Conservation (phyloP, 2,329 filamentous ascomycete species). For the Apiospora koreana region DNA sequence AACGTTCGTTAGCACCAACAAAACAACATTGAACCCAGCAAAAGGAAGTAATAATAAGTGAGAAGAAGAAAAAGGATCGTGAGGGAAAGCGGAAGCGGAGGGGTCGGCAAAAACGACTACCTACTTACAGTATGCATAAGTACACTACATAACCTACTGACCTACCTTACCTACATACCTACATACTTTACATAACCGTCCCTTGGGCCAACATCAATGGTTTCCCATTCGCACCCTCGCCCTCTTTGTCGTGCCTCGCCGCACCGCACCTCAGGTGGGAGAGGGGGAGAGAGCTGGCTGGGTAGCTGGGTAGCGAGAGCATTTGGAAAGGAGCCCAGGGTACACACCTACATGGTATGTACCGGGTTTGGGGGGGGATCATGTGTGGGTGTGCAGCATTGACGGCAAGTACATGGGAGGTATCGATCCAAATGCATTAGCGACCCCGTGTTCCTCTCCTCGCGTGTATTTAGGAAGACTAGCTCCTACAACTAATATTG, state of each 20-base stretch:
- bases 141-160: no score
- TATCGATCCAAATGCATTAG: background rate
- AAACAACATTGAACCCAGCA: background rate
- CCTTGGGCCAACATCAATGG: no score
- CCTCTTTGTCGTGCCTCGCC: background rate
- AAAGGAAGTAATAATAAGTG: background rate
- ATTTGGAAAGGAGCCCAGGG: background rate
- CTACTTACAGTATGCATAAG: background rate
- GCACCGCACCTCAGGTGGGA: background rate
- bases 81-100: background rate
- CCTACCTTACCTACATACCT: background rate
- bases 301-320: background rate
- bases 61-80: background rate
- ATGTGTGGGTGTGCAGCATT: background rate
- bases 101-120: background rate
- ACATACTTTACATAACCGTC: no score
- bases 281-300: background rate
- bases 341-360: background rate
- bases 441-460: constrained; percentile 5
- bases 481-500: constrained; percentile 3
- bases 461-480: constrained; percentile 1
- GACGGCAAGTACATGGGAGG: background rate
- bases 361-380: background rate
- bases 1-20: constrained; percentile 6
- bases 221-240: background rate